A percentile compares a stretch with the other conserved stretches of the same genome.
Conservation (phyloP, 768 basidiomycete genomes). For the Pleurotus platypus region DNA sequence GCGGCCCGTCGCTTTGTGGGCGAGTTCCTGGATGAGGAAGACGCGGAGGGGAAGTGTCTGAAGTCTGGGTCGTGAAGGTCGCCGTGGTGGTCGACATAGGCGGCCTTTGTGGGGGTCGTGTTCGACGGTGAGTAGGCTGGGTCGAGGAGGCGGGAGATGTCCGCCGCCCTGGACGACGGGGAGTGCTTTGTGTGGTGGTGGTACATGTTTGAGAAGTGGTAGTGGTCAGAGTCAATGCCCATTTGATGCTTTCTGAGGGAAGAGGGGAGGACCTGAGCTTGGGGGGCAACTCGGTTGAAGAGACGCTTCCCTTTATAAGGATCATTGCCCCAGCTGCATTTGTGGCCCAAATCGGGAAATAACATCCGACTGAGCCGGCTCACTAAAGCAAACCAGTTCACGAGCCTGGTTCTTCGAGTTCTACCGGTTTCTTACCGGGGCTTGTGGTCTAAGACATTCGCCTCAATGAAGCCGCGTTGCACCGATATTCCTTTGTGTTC, state of each 20-base stretch:
- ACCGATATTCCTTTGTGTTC: constrained; percentile 4
- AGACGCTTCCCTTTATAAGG: neutral
- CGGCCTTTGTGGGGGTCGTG: constrained; percentile 23
- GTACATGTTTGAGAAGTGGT: neutral
- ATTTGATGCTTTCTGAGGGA: neutral
- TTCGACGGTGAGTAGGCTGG: constrained; percentile 47
- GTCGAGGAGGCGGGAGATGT: constrained; percentile 63
- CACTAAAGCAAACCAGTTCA: neutral
- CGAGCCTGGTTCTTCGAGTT: neutral
- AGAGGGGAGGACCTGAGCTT: neutral
- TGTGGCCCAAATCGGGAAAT: neutral
- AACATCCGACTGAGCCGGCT: constrained; percentile 6
- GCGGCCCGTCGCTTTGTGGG: constrained; percentile 9
- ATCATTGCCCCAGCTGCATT: constrained; percentile 1
- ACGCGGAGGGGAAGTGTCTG: constrained; percentile 51
- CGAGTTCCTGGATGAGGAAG: constrained; percentile 1
- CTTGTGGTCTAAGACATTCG: constrained; percentile 5
- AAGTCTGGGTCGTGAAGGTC: constrained; percentile 68
- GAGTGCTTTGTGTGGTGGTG: constrained; percentile 1
- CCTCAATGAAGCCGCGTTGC: constrained; percentile 9
- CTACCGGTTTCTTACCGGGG: constrained; percentile 4
- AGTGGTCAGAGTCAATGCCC: constrained; percentile 8
- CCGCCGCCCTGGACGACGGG: constrained; percentile 37
- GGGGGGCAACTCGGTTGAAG: neutral
- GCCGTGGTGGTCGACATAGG: constrained; percentile 59